These are phyloP conservation scores for Didymella keratinophila DNA, from an alignment of 2,329 filamentous ascomycete genomes.

Conservation along the genomic window DNA sequence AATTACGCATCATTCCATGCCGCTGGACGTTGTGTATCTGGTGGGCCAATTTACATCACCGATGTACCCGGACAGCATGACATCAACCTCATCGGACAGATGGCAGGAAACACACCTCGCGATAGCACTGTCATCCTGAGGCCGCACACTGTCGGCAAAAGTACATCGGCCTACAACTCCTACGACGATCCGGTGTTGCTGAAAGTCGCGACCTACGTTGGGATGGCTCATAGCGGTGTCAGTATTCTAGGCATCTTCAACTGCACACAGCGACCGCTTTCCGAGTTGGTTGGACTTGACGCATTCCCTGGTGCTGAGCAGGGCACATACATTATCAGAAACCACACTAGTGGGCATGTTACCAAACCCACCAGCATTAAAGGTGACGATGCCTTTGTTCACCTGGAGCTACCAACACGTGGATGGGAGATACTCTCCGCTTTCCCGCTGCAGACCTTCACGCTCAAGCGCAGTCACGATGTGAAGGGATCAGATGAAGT, in stretches of 20 bases:
- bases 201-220: conserved; percentile 81
- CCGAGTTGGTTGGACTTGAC: conserved; percentile 73
- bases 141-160: conserved; percentile 76
- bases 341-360: conserved; percentile 72
- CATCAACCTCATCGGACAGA: conserved; percentile 75
- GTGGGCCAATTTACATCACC: conserved; percentile 93
- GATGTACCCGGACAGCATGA: conserved; percentile 87
- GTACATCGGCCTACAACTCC: conserved; percentile 74
- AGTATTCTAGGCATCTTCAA: conserved; percentile 89
- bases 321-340: conserved; percentile 73
- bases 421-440: conserved; percentile 86
- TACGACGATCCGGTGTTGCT: conserved; percentile 78
- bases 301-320: conserved; percentile 75
- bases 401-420: conserved; percentile 67
- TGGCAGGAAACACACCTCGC: conserved; percentile 76
- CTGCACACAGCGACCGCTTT: conserved; percentile 67
- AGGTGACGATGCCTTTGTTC: conserved; percentile 61
- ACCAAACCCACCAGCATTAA: conserved; percentile 60
- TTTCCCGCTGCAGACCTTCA: conserved; percentile 69
- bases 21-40: conserved; percentile 86
- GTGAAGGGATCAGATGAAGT: conserved; percentile 51
- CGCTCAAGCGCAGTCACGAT: conserved; percentile 50
- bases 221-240: conserved; percentile 71
- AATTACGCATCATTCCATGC: conserved; percentile 84
- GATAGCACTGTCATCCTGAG: conserved; percentile 83